A percentile compares a stretch with the other conserved stretches of the same genome.
These are phyloP conservation scores for Priceomyces haplophilus DNA, from an alignment of 805 yeast species.

Conservation along the genomic window DNA sequence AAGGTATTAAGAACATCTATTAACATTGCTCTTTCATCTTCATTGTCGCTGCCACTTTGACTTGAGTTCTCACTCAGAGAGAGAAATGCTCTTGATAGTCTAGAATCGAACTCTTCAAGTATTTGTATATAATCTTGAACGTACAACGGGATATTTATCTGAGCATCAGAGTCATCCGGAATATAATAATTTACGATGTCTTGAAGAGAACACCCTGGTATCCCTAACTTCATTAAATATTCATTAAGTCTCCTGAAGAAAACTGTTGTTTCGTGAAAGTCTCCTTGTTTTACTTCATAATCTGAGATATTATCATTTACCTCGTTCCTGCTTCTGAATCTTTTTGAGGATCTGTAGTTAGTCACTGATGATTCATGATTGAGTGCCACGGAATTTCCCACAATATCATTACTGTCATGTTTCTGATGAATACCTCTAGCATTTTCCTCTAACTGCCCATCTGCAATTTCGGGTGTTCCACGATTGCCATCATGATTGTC, in stretches of 20 bases:
- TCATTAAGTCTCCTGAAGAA: conserved; percentile 23
- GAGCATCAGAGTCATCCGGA: conserved; percentile 3
- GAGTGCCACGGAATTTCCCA: conserved; percentile 5
- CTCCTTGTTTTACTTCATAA: conserved; percentile 19
- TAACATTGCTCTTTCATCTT: conserved; percentile 31
- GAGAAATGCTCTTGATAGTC: conserved; percentile 15
- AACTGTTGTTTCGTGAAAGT: conserved; percentile 25
- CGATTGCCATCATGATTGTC: background rate
- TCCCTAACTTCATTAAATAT: conserved; percentile 8
- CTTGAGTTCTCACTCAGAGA: conserved; percentile 9
- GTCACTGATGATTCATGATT: conserved; percentile 13
- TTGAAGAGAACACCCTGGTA: background rate
- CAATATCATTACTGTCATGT: background rate
- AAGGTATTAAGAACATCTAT: conserved; percentile 36
- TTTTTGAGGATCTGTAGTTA: conserved; percentile 27
- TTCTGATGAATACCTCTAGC: background rate
- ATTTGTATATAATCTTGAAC: conserved; percentile 21
- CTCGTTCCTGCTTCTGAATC: conserved; percentile 24
- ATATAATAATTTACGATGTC: conserved; percentile 14
- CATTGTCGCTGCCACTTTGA: conserved; percentile 11
- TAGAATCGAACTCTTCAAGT: conserved; percentile 28
- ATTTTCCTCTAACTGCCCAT: too few species aligned
- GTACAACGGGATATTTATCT: conserved; percentile 9
- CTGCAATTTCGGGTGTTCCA: background rate
- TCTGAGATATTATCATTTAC: conserved; percentile 15